Evolutionary conservation across 2,329 filamentous ascomycete species (phyloP).

Genomic region (Fusarium veterinarium): DNA sequence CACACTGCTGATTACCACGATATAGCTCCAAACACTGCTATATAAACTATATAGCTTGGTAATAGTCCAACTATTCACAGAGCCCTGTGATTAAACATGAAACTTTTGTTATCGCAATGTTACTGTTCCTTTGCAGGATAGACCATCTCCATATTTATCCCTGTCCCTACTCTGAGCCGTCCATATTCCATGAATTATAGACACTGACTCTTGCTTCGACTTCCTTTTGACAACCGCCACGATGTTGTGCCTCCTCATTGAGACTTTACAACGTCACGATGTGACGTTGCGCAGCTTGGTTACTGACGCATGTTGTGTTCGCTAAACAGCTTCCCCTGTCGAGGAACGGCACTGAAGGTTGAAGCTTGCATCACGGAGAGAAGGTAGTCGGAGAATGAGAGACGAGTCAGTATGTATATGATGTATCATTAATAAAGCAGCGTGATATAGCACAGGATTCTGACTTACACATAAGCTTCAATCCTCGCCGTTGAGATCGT

Average conservation of each 20-base stretch:
- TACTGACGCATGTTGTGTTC: not conserved
- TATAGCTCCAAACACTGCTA: not conserved
- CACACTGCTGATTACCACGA: not conserved
- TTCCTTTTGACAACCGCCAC: not conserved
- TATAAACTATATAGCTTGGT: not conserved
- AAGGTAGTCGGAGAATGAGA: not conserved
- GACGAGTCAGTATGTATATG: not conserved
- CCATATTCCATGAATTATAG: not conserved
- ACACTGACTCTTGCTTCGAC: not conserved
- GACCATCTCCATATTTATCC: not conserved
- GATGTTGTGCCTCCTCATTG: not conserved
- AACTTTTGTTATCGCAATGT: conserved; percentile 6
- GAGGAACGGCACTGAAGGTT: not conserved
- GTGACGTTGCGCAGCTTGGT: conserved; percentile 18
- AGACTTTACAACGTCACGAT: not conserved
- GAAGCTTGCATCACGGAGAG: not conserved
- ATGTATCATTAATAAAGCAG: not conserved
- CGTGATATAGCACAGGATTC: not conserved
- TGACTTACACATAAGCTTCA: not conserved
- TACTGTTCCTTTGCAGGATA: not conserved
- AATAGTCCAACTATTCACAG: not conserved
- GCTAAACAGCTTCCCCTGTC: not conserved
- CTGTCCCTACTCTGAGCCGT: conserved; percentile 6
- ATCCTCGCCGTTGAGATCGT: not conserved
- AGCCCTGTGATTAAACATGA: not conserved